Evolutionary conservation across 495 filamentous ascomycete species (phyloP).

Genomic region (Gamarada debralockiae): DNA sequence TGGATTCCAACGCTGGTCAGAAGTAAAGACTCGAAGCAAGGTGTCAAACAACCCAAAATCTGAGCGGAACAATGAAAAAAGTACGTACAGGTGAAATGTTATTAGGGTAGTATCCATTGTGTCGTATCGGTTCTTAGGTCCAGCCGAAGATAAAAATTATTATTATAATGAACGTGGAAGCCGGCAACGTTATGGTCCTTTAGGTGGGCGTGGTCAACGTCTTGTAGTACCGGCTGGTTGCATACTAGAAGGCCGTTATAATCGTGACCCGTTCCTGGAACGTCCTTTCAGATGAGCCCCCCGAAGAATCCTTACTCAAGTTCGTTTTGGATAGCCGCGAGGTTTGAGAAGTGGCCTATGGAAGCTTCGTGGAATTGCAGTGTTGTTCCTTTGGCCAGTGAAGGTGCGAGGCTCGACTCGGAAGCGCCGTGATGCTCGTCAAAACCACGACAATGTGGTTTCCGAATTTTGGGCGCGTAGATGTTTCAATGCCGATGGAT

Average conservation of each 20-base stretch:
- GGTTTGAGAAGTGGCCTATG: slow-evolving; percentile 12
- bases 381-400: slow-evolving; percentile 12
- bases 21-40: not conserved
- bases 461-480: slow-evolving; percentile 9
- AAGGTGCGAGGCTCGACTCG: not conserved
- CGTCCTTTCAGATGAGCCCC: too few species aligned
- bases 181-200: not conserved
- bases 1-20: not conserved
- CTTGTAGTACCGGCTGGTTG: slow-evolving; percentile 16
- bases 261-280: too few species aligned
- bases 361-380: slow-evolving; percentile 7
- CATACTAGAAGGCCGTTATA: too few species aligned
- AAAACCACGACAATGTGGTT: slow-evolving; percentile 1
- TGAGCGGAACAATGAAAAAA: not conserved
- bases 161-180: not conserved
- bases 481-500: not conserved
- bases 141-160: slow-evolving; percentile 14
- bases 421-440: slow-evolving; percentile 10
- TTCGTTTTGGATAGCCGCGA: slow-evolving; percentile 19
- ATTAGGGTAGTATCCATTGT: slow-evolving; percentile 27
- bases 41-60: not conserved
- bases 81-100: slow-evolving; percentile 27
- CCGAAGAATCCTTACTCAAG: not conserved
- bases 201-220: slow-evolving; percentile 13
- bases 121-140: slow-evolving; percentile 10